Evolutionary conservation across 1,139 yeast species (phyloP).

Genomic region (Suhomyces ambrosiae): DNA sequence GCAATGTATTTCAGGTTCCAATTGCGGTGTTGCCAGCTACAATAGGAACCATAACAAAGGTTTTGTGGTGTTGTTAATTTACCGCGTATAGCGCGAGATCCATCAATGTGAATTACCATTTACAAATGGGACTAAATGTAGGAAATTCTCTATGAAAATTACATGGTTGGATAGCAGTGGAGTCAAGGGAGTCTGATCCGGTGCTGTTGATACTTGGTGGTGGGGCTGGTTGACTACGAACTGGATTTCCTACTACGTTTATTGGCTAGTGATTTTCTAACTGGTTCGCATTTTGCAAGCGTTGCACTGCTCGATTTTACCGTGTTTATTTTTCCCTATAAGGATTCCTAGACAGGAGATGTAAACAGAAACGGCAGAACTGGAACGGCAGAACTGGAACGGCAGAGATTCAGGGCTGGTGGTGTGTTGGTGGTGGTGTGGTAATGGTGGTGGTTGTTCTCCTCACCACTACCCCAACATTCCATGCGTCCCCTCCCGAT

Average conservation of each 20-base stretch:
- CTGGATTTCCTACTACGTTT: too few relatives aligned
- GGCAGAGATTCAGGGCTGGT: neutral
- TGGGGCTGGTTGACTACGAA: neutral
- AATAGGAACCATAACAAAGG: slow-evolving; percentile 13
- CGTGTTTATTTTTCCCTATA: slow-evolving; percentile 1
- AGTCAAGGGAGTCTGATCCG: too few relatives aligned
- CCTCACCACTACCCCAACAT: too few relatives aligned
- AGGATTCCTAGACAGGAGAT: neutral
- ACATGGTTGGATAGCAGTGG: too few relatives aligned
- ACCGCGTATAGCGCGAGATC: slow-evolving; percentile 4
- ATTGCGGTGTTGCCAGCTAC: slow-evolving; percentile 11
- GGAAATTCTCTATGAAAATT: too few relatives aligned
- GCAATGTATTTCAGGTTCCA: slow-evolving; percentile 8
- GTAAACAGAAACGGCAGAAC: too few relatives aligned
- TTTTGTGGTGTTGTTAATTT: slow-evolving; percentile 16
- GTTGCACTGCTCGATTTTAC: too few relatives aligned
- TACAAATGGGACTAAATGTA: neutral
- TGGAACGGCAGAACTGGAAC: neutral
- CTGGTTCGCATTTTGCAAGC: too few relatives aligned
- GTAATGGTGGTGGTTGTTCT: neutral
- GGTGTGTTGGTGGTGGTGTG: neutral
- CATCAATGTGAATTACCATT: too few relatives aligned
- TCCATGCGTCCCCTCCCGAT: too few relatives aligned
- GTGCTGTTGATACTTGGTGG: neutral
- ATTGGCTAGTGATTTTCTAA: too few relatives aligned